These are phyloP conservation scores for Somion occarium DNA, from an alignment of 1,284 basidiomycete genomes.

Conservation along the genomic window DNA sequence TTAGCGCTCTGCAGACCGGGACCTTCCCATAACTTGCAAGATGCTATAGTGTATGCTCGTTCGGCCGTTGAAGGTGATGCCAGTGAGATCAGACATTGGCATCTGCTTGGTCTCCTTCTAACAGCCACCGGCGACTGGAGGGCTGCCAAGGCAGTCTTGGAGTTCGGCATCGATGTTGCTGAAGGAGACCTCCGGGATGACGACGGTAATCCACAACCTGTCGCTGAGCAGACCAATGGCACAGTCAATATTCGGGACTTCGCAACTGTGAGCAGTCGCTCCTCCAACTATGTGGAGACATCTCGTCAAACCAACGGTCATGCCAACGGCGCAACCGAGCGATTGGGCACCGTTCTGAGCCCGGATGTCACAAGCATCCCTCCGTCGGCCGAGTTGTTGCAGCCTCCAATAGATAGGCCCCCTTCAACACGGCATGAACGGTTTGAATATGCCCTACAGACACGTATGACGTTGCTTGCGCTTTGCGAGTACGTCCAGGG, in stretches of 20 bases:
- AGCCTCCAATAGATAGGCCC: slow-evolving; percentile 50
- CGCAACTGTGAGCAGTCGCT: slow-evolving; percentile 9
- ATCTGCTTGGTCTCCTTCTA: slow-evolving; percentile 82
- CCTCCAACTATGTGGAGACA: background rate
- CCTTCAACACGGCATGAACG: slow-evolving; percentile 51
- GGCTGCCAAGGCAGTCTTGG: slow-evolving; percentile 75
- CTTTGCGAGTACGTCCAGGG: slow-evolving; percentile 85
- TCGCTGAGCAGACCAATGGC: slow-evolving; percentile 11
- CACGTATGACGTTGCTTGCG: slow-evolving; percentile 85
- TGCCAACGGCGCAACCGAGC: background rate
- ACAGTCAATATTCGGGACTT: slow-evolving; percentile 22
- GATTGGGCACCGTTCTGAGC: slow-evolving; percentile 30
- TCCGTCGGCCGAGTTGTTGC: slow-evolving; percentile 43
- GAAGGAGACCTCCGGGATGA: slow-evolving; percentile 40
- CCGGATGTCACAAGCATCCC: slow-evolving; percentile 37
- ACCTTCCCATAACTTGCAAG: slow-evolving; percentile 59
- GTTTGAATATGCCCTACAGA: slow-evolving; percentile 78
- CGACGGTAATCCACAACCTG: slow-evolving; percentile 23
- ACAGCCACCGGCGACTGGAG: slow-evolving; percentile 80
- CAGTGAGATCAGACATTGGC: slow-evolving; percentile 81
- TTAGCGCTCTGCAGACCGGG: slow-evolving; percentile 69
- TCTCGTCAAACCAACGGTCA: background rate
- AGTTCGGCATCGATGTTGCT: slow-evolving; percentile 56
- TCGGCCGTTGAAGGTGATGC: slow-evolving; percentile 75
- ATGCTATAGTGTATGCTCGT: slow-evolving; percentile 68